phyloP scores from a whole-genome alignment of 495 filamentous ascomycete genomes.

The Aspergillus heteromorphus region DNA sequence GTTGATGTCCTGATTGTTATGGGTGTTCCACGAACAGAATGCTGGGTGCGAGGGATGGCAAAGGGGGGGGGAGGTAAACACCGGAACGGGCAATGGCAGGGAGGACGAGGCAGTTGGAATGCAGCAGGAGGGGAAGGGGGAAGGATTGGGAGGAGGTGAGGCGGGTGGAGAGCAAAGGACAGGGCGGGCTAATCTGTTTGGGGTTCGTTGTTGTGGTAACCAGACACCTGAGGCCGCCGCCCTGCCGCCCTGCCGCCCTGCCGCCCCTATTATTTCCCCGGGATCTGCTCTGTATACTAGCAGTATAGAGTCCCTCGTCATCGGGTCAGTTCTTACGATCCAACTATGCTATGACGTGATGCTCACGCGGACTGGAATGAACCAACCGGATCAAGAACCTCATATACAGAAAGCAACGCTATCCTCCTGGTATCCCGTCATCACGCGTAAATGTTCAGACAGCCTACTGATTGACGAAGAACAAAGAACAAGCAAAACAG shows the following conservation, averaged over 20 bases:
- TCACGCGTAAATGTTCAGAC: background rate
- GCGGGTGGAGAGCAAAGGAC: conserved; percentile 3
- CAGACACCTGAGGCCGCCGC: background rate
- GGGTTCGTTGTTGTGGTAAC: conserved; percentile 23
- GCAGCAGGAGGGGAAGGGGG: conserved; percentile 3
- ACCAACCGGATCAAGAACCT: background rate
- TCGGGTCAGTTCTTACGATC: background rate
- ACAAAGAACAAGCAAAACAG: background rate
- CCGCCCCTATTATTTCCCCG: no score
- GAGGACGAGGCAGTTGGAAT: conserved; percentile 7
- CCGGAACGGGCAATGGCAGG: background rate
- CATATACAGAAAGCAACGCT: conserved; percentile 2
- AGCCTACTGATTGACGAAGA: background rate
- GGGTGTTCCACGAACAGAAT: conserved; percentile 7
- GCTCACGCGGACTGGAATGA: no score
- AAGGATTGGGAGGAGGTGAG: conserved; percentile 7
- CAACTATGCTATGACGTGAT: background rate
- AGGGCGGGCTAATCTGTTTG: conserved; percentile 1
- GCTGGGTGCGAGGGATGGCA: background rate
- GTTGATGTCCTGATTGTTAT: background rate
- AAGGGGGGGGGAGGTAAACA: background rate
- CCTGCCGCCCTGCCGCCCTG: background rate
- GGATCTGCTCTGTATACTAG: background rate
- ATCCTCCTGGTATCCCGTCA: conserved; percentile 5
- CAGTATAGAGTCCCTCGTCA: background rate